Percentiles rank a stretch among this genome's conserved stretches.
These are phyloP conservation scores for Lachnellula hyalina DNA, from an alignment of 2,329 filamentous ascomycete genomes.

Conservation along the genomic window DNA sequence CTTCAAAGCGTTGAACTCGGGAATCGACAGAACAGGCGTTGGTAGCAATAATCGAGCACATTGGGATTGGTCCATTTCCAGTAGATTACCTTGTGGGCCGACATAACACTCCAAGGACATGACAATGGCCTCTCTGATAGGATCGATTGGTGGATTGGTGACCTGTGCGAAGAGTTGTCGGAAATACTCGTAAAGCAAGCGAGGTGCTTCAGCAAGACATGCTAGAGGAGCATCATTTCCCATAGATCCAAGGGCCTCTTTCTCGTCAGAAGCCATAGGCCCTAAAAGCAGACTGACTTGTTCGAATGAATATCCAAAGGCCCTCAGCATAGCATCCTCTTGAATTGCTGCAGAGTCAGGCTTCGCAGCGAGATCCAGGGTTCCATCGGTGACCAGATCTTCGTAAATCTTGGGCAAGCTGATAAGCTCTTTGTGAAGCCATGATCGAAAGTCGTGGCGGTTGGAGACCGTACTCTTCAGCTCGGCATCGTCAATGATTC, in stretches of 20 bases:
- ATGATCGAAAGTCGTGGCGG: conserved; percentile 80
- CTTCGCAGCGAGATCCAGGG: conserved; percentile 60
- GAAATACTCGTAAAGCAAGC: conserved; percentile 93
- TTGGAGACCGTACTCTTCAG: conserved; percentile 84
- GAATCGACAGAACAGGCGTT: conserved; percentile 82
- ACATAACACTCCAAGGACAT: conserved; percentile 98
- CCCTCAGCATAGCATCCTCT: conserved; percentile 75
- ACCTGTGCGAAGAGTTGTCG: conserved; percentile 96
- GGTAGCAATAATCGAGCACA: conserved; percentile 81
- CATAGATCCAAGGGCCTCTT: conserved; percentile 96
- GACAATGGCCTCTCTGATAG: conserved; percentile 93
- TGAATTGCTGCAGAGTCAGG: conserved; percentile 69
- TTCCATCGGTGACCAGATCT: conserved; percentile 49
- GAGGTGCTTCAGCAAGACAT: conserved; percentile 83
- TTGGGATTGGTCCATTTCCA: conserved; percentile 89
- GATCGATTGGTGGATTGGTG: conserved; percentile 95
- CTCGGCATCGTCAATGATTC: conserved; percentile 91
- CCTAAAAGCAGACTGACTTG: conserved; percentile 88
- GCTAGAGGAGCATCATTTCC: conserved; percentile 93
- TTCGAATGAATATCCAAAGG: conserved; percentile 92
- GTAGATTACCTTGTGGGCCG: conserved; percentile 87
- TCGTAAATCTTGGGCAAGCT: conserved; percentile 71
- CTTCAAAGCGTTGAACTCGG: conserved; percentile 83
- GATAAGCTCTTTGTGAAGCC: conserved; percentile 82
- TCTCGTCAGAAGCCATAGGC: conserved; percentile 95